Evolutionary conservation across 768 basidiomycete genomes (phyloP), one percentile per base, ranked within the genome.

Genomic region (Steccherinum ochraceum): DNA sequence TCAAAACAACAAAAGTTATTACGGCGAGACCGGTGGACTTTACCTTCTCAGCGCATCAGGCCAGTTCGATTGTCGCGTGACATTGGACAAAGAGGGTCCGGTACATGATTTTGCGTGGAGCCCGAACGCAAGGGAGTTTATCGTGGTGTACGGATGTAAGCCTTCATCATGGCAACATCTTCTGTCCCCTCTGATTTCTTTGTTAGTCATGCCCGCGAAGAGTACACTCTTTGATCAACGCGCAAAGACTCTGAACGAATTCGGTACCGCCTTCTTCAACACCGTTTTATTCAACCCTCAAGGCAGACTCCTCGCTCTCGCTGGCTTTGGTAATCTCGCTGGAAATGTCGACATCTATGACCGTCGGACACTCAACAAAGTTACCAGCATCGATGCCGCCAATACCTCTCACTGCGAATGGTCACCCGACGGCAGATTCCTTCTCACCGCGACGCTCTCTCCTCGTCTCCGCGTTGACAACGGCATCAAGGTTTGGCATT

Each of bases 31-130:
- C 2, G 90, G 64, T 16, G 64, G 91, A 48, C 72, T 99, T 61
- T 97, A 95, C 69, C 77, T 97, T 12, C 80, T 98, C 55, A 93
- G 86, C 56, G 83, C 93, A 16, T 86, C 91, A 7, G 94, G 95
- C 13, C 89, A 92, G 58, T 97, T 93, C 59, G 94, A 97, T 64
- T 92, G 90, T 63, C 77, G 92, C 24, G 88, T 98, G 23, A 72
- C 77, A 1, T 71, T 90, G 59, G 93, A 96, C 70, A 97, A 96
- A 72, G 95, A 98, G 54, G 96, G 96, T 1, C 93, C 93, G 0
- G 92, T 99, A 55, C 93, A 96, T 61, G 96, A 98, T 64, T 96
- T 95, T 54, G 70, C 81, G 13, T 99, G 96, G 96, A 93, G 85
- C 57, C 93, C 96, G 5, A 93, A 92, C 59, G 92, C 91, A 46